Conservation (phyloP, 768 basidiomycete genomes). For the Sarcodon aspratus region DNA sequence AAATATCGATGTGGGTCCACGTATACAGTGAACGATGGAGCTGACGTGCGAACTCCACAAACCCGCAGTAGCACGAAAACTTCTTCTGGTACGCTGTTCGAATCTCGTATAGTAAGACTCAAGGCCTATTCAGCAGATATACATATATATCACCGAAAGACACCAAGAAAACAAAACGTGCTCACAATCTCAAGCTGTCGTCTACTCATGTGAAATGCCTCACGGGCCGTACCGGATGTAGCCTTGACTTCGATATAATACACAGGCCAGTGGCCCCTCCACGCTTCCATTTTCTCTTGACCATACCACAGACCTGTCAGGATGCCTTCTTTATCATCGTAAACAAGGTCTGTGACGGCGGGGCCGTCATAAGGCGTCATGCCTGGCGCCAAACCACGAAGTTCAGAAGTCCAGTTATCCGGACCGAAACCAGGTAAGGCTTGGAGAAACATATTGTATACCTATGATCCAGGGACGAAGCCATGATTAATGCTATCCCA, state of each 20-base stretch:
- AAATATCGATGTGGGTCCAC: conserved; percentile 1
- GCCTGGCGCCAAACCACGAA: conserved; percentile 8
- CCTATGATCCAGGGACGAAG: conserved; percentile 1
- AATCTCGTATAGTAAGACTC: too few species aligned
- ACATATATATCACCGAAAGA: too few species aligned
- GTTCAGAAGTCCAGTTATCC: conserved; percentile 17
- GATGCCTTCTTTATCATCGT: conserved; percentile 10
- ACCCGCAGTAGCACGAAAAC: conserved; percentile 2
- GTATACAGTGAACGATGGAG: conserved; percentile 1
- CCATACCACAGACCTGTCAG: conserved; percentile 12
- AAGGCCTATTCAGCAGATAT: too few species aligned
- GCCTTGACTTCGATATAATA: conserved; percentile 20
- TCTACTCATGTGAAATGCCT: conserved; percentile 15
- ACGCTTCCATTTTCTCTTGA: conserved; percentile 3
- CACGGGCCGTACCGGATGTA: conserved; percentile 6
- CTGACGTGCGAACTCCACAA: neutral
- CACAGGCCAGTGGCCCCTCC: conserved; percentile 12
- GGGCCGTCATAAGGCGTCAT: conserved; percentile 6
- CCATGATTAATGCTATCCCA: neutral
- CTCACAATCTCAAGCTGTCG: conserved; percentile 13
- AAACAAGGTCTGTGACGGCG: conserved; percentile 14
- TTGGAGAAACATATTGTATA: conserved; percentile 5
- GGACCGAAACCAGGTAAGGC: conserved; percentile 9
- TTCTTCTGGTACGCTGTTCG: neutral
- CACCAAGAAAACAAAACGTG: neutral